These are phyloP conservation scores for Yamadazyma diospyri DNA, from an alignment of 1,139 yeast genomes.

Conservation along the genomic window DNA sequence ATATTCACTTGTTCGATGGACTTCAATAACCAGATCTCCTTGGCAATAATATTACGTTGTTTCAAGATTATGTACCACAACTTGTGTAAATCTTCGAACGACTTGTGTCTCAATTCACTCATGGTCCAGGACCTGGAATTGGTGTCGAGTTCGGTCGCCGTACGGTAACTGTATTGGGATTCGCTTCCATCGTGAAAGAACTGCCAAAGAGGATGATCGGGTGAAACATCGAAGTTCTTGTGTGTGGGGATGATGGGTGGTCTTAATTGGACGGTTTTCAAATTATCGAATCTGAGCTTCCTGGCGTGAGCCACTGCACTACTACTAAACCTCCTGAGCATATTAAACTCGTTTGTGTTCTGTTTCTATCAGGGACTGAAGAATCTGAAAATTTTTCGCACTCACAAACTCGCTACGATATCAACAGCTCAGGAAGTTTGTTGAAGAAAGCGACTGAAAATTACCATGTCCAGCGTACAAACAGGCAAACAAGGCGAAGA, in stretches of 20 bases:
- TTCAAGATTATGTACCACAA: conserved; percentile 86
- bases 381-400: conserved; percentile 7
- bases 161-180: conserved; percentile 54
- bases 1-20: conserved; percentile 26
- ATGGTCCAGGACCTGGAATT: conserved; percentile 81
- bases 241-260: conserved; percentile 87
- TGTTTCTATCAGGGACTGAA: background rate
- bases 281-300: conserved; percentile 25
- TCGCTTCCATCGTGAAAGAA: conserved; percentile 62
- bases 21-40: conserved; percentile 59
- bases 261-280: conserved; percentile 47
- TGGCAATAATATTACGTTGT: conserved; percentile 74
- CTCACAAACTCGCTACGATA: conserved; percentile 1
- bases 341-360: background rate
- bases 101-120: conserved; percentile 84
- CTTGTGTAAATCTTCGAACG: conserved; percentile 86
- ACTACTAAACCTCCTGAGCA: conserved; percentile 1
- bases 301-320: conserved; percentile 1
- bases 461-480: conserved; percentile 32
- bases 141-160: conserved; percentile 51
- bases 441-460: conserved; percentile 1
- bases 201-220: conserved; percentile 94
- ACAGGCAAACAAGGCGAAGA: conserved; percentile 40
- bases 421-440: no score
- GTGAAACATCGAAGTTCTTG: conserved; percentile 66